Base-by-base conservation (phyloP, 768 basidiomycete genomes). In the Clavulina sp. region DNA sequence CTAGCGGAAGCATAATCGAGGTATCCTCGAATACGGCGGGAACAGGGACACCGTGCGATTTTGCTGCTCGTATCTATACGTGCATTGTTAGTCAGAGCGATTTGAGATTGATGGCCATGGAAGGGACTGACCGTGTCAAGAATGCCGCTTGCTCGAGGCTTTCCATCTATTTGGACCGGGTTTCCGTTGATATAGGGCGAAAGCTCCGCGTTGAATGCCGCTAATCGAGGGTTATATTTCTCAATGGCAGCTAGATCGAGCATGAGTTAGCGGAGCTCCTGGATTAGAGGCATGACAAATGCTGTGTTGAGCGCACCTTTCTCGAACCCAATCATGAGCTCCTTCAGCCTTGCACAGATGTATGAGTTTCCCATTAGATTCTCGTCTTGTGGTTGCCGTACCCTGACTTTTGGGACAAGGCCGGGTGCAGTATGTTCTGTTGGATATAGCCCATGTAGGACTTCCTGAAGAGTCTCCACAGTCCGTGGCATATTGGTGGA, bases 401-500 rank as follows among this genome's bases (percentile, higher is more conserved):
- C 31, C n/a, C 24, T 19, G 4, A 53, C 32, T 23, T 32, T 23
- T 4, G 81, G 79, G 16, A 70, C 55, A 9, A 69, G 65, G n/a
- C 62, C 61, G 13, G 64, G 57, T 5, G 63, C 63, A 56, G 73
- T 76, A 59, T 75, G 74, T 3, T 63, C 55, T 4, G 66, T 63
- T 1, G 80, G 81, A 58, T 84, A 87, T 44, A 88, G 61, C 1
- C 84, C 84, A 48, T 77, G 70, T n/a, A 82, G 67, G 32, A 86
- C 68, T 56, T 87, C 77, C 57, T 81, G 78, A 18, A 85, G 64
- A 0, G 78, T 78, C 57, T 86, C 81, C 16, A 79, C 76, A 4
- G 84, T 86, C 31, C 85, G 70, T 0, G 83, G 75, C 62, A 88
- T 75, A 59, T 83, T 81, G 2, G 85, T 88, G 16, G 76, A 80